phyloP scores from a whole-genome alignment of 2,329 filamentous ascomycete genomes.

The Colletotrichum sp. region DNA sequence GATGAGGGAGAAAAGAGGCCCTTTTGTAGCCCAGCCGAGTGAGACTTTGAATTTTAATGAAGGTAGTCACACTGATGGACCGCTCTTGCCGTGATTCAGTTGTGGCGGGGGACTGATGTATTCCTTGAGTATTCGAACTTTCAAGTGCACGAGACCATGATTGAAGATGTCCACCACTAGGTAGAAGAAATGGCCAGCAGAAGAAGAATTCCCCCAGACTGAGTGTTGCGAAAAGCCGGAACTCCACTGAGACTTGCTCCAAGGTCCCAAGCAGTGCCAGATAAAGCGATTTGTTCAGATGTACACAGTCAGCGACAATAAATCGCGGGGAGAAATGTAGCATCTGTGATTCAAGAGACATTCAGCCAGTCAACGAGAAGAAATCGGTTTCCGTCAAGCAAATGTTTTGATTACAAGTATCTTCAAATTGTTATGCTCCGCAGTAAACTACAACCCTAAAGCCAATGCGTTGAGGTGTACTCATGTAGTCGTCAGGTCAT shows the following conservation, averaged over 20 bases:
- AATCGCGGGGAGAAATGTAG: no score
- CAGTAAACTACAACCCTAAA: neutral
- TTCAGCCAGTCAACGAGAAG: neutral
- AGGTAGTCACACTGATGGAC: neutral
- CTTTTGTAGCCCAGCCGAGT: neutral
- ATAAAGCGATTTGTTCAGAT: rapidly evolving
- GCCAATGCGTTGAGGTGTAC: neutral
- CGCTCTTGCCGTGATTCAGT: neutral
- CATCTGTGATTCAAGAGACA: neutral
- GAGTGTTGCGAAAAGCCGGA: neutral
- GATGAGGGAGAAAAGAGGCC: neutral
- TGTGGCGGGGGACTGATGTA: rapidly evolving
- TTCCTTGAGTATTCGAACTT: neutral
- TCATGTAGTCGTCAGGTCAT: conserved; percentile 2
- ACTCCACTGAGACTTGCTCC: neutral
- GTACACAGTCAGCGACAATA: neutral
- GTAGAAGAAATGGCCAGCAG: neutral
- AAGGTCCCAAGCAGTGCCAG: neutral
- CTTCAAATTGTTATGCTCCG: neutral
- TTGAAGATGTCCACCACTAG: neutral
- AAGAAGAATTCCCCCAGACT: neutral
- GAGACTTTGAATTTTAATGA: neutral
- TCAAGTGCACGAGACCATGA: neutral
- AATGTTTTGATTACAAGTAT: neutral
- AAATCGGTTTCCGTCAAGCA: rapidly evolving